Evolutionary conservation across 192 early-diverging fungal species (phyloP), one percentile per base, ranked within the genome.

Genomic region (Dissophora ornata): DNA sequence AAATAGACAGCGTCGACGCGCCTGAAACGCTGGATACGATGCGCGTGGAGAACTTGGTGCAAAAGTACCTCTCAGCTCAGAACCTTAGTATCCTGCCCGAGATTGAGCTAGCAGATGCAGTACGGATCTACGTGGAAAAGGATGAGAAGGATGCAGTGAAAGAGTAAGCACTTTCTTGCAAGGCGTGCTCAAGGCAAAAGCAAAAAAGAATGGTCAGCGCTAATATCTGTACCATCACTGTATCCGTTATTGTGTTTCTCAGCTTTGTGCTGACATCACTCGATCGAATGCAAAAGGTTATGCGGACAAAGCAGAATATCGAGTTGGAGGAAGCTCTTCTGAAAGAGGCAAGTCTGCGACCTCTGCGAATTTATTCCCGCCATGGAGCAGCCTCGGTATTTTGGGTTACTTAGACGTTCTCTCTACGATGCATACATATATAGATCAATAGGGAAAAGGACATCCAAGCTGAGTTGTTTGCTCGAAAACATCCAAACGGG

Each of bases 111-210:
- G 88, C 85, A 11, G 89, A 94, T 53, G 91, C 91, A 10, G 86
- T 96, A 3, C 80, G 86, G 5, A 49, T 86, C 47, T 94, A 90
- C 82, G 92, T 96, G 3, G 91, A 93, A 47, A 96, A 96, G 80
- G 90, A 94, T 49, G 95, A 96, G 34, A 88, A 84, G 57, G 92
- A 94, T 32, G 94, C 93, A 4, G 91, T 96, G 49, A 80, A 82
- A 64, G 89, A 92, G 82, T 94, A 77, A 58, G 60, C n/a, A n/a
- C n/a, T 28, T 51, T n/a, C n/a, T n/a, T n/a, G n/a, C n/a, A n/a
- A n/a, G n/a, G n/a, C n/a, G n/a, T n/a, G n/a, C n/a, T n/a, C n/a
- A n/a, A n/a, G n/a, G n/a, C n/a, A n/a, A n/a, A n/a, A n/a, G n/a
- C n/a, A n/a, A n/a, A n/a, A n/a, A n/a, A n/a, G n/a, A n/a, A n/a